phyloP scores from a whole-genome alignment of 192 early-diverging fungal species.

The Phlyctochytrium bullatum region DNA sequence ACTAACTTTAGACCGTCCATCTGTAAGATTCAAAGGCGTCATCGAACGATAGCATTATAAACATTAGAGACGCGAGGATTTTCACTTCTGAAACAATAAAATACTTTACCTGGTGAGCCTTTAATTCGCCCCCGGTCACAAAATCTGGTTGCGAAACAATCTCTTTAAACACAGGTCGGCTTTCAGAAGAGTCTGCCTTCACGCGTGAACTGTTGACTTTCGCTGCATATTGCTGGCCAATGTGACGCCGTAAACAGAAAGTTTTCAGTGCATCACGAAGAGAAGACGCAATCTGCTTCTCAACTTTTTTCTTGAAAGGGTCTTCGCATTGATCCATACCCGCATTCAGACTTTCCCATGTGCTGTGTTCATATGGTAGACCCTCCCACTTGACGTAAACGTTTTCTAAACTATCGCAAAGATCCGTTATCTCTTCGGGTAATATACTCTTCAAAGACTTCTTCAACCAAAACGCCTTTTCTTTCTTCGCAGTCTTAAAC shows the following conservation, averaged over 20 bases:
- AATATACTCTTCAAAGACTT: no score
- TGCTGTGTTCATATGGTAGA: constrained; percentile 49
- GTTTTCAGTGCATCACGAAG: constrained; percentile 36
- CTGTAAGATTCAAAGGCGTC: constrained; percentile 6
- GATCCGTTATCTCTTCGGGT: no score
- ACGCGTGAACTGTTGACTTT: not conserved
- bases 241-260: constrained; percentile 28
- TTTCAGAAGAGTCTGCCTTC: constrained; percentile 18
- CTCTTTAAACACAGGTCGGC: constrained; percentile 43
- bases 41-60: not conserved
- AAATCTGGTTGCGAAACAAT: constrained; percentile 52
- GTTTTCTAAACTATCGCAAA: constrained; percentile 43
- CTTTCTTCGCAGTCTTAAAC: no score
- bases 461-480: no score
- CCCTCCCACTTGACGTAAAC: constrained; percentile 69
- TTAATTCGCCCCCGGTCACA: constrained; percentile 53
- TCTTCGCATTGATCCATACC: no score
- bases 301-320: not conserved
- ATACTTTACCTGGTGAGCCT: constrained; percentile 66
- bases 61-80: constrained; percentile 26
- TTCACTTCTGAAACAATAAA: no score
- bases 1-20: constrained; percentile 24
- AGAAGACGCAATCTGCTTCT: constrained; percentile 19
- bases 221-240: constrained; percentile 16
- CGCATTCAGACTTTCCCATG: constrained; percentile 21